Evolutionary conservation across 768 basidiomycete genomes (phyloP).

Genomic region (Termitomyces sp.): DNA sequence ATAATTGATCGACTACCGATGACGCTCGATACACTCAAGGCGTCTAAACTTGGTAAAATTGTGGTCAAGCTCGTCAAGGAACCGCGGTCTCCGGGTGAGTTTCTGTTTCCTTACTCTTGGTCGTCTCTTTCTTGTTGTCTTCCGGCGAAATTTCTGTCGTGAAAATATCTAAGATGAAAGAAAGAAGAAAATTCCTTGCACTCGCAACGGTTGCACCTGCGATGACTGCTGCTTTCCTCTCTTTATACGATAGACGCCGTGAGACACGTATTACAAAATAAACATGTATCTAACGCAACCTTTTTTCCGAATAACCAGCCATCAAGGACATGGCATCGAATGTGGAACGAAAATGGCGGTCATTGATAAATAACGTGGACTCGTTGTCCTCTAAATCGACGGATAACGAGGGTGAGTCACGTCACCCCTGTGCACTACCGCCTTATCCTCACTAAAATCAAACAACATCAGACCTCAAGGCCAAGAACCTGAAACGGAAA

Average conservation of each 20-base stretch:
- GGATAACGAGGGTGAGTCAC: constrained; percentile 68
- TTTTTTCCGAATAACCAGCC: constrained; percentile 47
- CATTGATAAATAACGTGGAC: constrained; percentile 42
- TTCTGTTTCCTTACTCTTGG: constrained; percentile 10
- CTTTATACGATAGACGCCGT: constrained; percentile 24
- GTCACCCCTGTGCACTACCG: constrained; percentile 34
- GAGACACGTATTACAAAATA: constrained; percentile 36
- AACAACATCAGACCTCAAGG: constrained; percentile 40
- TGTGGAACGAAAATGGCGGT: constrained; percentile 80
- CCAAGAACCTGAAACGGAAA: constrained; percentile 65
- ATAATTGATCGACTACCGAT: constrained; percentile 83
- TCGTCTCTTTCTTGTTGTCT: constrained; percentile 3
- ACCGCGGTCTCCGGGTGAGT: constrained; percentile 77
- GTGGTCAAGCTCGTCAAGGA: constrained; percentile 75
- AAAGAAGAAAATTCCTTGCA: neutral
- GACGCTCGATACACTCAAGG: constrained; percentile 59
- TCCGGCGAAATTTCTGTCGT: neutral
- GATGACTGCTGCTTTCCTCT: neutral
- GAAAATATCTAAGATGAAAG: constrained; percentile 11
- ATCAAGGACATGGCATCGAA: constrained; percentile 92
- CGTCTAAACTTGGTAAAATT: constrained; percentile 76
- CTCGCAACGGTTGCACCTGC: constrained; percentile 4
- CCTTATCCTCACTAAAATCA: constrained; percentile 4
- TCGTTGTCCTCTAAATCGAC: constrained; percentile 32
- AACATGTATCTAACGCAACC: constrained; percentile 66